Base-by-base conservation (phyloP, 1,284 basidiomycete species). In the Apiotrichum domesticum region DNA sequence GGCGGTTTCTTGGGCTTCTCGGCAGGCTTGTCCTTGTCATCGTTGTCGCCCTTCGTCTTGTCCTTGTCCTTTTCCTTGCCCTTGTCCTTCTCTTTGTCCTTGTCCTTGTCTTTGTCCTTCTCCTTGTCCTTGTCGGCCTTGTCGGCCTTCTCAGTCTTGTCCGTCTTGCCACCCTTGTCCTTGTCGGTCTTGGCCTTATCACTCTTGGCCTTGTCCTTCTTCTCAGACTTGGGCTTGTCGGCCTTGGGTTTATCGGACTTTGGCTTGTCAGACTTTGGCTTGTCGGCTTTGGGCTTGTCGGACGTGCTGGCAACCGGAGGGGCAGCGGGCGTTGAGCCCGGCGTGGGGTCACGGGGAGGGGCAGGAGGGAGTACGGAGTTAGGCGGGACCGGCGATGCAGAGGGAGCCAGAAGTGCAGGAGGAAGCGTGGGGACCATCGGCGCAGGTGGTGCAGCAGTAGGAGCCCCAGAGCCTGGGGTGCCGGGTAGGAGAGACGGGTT, bases 401-500 rank as follows among this genome's bases (percentile, higher is more conserved):
- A 39, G 13, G 37, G 37, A 39, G 37, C 37, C 37, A 39, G 14
- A 35, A 10, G 44, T 10, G 42, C 6, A 34, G 50, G 50, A 6
- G 29, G 44, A 9, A 4, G 35, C 44, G n/a, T 3, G 7, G 51
- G 15, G 0, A 34, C 35, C 2, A 21, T n/a, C 6, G 47, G 35
- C 2, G 52, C 6, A n/a, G 35, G 33, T n/a, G 58, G 29, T 1
- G 45, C 3, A 3, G 52, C 8, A 15, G 21, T 21, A 21, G 21
- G 21, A 21, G 21, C 21, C 21, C 35, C 42, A 4, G 46, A 35
- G 13, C 34, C 14, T 3, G 46, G 46, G 7, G 48, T 35, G 15
- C 21, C 52, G 35, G 48, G 37, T 21, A 52, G 2, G 34, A 47
- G 46, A 10, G 54, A 54, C 0, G 61, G 55, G 6, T 54, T 52